Evolutionary conservation across 2,329 filamentous ascomycete species (phyloP), one percentile per base, ranked within the genome.

Genomic region (Paradendryphiella salina): DNA sequence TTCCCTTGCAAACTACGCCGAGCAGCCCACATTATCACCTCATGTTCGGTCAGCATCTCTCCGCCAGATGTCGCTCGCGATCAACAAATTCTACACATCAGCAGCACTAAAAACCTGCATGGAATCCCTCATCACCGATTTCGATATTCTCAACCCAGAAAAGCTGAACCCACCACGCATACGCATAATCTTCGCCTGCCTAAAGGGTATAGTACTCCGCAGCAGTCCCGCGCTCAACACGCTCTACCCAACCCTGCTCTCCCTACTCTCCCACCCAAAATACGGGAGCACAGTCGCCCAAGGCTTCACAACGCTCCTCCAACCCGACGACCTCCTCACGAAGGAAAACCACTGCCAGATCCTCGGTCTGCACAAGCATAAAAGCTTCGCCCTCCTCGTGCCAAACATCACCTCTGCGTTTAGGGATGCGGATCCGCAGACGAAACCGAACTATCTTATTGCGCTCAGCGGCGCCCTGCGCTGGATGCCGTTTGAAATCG

Each of bases 321-420:
- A 81, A 20, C 78, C 82, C 2, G 83, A 86, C 57, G 82, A 85
- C 54, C 73, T 87, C 17, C 72, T 88, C 29, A 83, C 77, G 10
- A 79, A 82, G 52, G 72, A 78, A 31, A 87, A 87, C 59, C 80
- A 83, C 54, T 85, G 84, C 53, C 77, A 79, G 14, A 80, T 87
- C 31, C 81, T 84, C 3, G 76, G 84, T 3, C 75, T 88, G 2
- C 80, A 82, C 57, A 85, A 84, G 63, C 85, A 88, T 61, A 83
- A 82, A 54, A 77, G 82, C 33, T 87, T 88, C 71, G 79, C 78
- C 23, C 80, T 83, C 13, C 75, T 84, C 4, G 75, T 83, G 2
- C 84, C 85, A 0, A 69, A 78, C 23, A 80, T 87, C 41, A 79
- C 81, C 4, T 69, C 76, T 20, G 73, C 76, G 3, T 83, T 85